phyloP scores from a whole-genome alignment of 2,329 filamentous ascomycete species.

The Cordyceps militaris region DNA sequence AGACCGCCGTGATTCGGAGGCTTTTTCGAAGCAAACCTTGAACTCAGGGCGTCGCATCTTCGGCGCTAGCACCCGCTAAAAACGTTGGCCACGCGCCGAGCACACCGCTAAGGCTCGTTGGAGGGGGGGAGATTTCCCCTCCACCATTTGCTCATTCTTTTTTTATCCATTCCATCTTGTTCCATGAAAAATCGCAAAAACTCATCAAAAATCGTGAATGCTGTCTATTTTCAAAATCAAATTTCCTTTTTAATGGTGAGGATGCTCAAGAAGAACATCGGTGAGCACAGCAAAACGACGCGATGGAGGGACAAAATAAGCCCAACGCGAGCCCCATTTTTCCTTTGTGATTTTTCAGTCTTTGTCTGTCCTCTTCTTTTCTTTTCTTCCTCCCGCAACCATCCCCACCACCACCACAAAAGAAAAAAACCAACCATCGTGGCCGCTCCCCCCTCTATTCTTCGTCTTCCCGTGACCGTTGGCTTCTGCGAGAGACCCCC shows the following conservation, averaged over 20 bases:
- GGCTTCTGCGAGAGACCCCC: not conserved
- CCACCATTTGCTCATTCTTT: too few species aligned
- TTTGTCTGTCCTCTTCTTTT: not conserved
- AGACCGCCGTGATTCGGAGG: too few species aligned
- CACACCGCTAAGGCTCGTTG: not conserved
- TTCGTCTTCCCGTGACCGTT: constrained; percentile 2
- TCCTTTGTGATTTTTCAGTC: not conserved
- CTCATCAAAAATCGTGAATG: not conserved
- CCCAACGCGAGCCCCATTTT: not conserved
- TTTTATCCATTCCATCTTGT: not conserved
- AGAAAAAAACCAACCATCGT: too few species aligned
- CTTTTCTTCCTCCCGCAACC: not conserved
- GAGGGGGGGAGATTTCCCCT: too few species aligned
- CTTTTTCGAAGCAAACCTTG: not conserved
- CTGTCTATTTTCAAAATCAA: not conserved
- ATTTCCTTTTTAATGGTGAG: too few species aligned
- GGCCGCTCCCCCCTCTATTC: not conserved
- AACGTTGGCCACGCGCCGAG: not conserved
- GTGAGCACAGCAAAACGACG: not conserved
- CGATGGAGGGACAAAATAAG: constrained; percentile 2
- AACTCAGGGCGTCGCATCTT: not conserved
- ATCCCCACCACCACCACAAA: not conserved
- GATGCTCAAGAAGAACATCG: not conserved
- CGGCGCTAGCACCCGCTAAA: not conserved
- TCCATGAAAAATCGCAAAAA: not conserved